These are phyloP conservation scores for Kregervanrija fluxuum DNA, from an alignment of 805 yeast species.

Conservation along the genomic window DNA sequence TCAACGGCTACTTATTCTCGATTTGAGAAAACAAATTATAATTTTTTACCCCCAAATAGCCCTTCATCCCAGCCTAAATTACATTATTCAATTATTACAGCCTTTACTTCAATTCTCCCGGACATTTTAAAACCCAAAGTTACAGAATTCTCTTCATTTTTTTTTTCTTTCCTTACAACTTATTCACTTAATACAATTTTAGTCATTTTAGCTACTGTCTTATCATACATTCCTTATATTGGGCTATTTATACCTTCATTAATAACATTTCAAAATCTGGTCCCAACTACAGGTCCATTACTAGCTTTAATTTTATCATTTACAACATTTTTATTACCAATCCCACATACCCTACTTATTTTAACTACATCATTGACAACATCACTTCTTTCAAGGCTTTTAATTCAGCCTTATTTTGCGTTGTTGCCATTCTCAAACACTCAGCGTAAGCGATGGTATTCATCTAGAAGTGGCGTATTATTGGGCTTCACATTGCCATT, in stretches of 20 bases:
- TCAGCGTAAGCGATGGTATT: slow-evolving; percentile 29
- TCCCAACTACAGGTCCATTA: slow-evolving; percentile 38
- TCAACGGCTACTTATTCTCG: too few species aligned
- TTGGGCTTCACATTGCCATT: slow-evolving; percentile 35
- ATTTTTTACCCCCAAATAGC: too few species aligned
- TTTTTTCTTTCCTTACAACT: slow-evolving; percentile 27
- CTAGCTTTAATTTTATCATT: slow-evolving; percentile 34
- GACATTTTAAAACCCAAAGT: too few species aligned
- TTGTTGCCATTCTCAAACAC: slow-evolving; percentile 1
- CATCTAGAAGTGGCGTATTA: slow-evolving; percentile 45
- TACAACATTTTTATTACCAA: slow-evolving; percentile 34
- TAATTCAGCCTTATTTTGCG: slow-evolving; percentile 2
- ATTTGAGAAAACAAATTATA: too few species aligned
- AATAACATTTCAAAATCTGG: slow-evolving; percentile 36
- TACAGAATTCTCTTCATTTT: too few species aligned
- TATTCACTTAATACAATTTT: slow-evolving; percentile 22
- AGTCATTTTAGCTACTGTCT: slow-evolving; percentile 27
- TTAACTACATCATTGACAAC: too few species aligned
- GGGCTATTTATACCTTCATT: slow-evolving; percentile 37
- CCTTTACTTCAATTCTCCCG: too few species aligned
- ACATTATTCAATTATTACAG: too few species aligned
- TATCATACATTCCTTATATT: slow-evolving; percentile 34
- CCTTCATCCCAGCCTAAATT: too few species aligned
- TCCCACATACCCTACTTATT: slow-evolving; percentile 15
- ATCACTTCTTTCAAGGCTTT: not conserved